Evolutionary conservation across 2,329 filamentous ascomycete species (phyloP).

Genomic region (Aspergillus novofumigatus): DNA sequence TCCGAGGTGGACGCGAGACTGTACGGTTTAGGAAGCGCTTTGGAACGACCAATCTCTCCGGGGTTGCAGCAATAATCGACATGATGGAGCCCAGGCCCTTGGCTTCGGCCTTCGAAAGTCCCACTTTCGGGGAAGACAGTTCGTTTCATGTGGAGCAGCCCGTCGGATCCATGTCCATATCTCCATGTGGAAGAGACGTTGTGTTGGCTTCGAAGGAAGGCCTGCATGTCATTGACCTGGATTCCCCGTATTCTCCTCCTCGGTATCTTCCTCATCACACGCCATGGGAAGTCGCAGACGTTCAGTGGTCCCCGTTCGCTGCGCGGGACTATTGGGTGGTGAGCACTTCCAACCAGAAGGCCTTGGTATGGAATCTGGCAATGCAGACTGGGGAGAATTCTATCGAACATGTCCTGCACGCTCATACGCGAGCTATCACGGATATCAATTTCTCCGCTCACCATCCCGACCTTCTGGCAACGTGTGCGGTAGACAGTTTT

Average conservation of each 20-base stretch:
- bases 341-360: constrained; percentile 91
- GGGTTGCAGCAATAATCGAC: constrained; percentile 26
- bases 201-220: constrained; percentile 87
- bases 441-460: constrained; percentile 96
- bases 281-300: constrained; percentile 92
- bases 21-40: neutral
- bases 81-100: constrained; percentile 36
- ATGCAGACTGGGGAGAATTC: constrained; percentile 67
- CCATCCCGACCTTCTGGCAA: constrained; percentile 82
- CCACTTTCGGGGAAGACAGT: constrained; percentile 80
- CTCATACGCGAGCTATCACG: constrained; percentile 82
- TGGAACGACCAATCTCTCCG: constrained; percentile 3
- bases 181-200: constrained; percentile 83
- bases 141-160: constrained; percentile 75
- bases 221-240: constrained; percentile 85
- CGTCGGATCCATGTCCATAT: constrained; percentile 89
- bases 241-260: constrained; percentile 82
- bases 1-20: neutral
- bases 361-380: constrained; percentile 88
- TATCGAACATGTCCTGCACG: constrained; percentile 84
- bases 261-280: constrained; percentile 80
- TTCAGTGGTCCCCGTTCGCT: constrained; percentile 95
- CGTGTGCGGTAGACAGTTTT: constrained; percentile 88
- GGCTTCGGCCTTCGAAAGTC: constrained; percentile 69
- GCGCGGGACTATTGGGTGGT: constrained; percentile 88